Evolutionary conservation across 208 protist genomes (phyloP), one percentile per base, ranked within the genome.

Genomic region (Trypanosoma theileri): DNA sequence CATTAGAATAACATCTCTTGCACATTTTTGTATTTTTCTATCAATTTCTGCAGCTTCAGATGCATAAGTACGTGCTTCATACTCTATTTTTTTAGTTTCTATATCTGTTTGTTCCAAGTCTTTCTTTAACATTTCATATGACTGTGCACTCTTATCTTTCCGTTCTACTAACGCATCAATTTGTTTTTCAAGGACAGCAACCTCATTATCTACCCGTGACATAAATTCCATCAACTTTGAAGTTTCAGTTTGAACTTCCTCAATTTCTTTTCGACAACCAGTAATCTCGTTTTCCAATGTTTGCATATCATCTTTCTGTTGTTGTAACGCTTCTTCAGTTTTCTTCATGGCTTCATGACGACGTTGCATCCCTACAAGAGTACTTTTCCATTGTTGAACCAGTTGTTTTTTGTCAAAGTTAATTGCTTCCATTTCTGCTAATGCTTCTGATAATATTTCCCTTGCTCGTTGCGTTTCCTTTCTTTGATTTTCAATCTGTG

Each of bases 381-480:
- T 94, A 66, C 84, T 96, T 61, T 94, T 92, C 94, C 94, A 98
- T 71, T 98, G 91, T 76, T 97, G 88, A 3, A 98, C 76, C 13
- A 98, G 83, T 63, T 98, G 91, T 80, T 98, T 98, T 73, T 98
- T 98, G 60, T 98, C 94, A 75, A 97, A 92, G 42, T 94, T 86
- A 44, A 98, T 95, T 13, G 85, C 85, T 63, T 98, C 96, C 89
- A 98, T 98, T 74, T 99, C 96, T 7, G 81, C 76, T 45, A 85
- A 74, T 1, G 97, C 97, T 56, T 98, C 96, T 0, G 87, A 77
- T 13, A 99, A 81, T 21, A 95, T 98, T 58, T 95, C 84, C 11
- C 76, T 71, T 0, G 96, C 96, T 4, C 76, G 54, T 54, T 90
- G 71, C 0, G 93, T 98, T 71, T 99, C 96, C n/a, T 87, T 74